Evolutionary conservation across 305 asterid genomes (phyloP).

Genomic region (Rubia balearica): DNA sequence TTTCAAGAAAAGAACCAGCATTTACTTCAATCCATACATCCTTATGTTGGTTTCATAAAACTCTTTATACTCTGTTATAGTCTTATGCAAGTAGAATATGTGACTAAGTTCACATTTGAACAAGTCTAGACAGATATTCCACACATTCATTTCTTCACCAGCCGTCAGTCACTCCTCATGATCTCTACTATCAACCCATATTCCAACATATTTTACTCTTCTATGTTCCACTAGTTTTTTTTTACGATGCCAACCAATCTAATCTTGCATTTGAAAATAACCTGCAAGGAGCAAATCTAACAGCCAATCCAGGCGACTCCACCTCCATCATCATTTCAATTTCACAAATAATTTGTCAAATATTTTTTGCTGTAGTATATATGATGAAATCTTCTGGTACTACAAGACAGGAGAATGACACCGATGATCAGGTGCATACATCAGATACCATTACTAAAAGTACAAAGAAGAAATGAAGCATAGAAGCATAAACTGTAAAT

Average conservation of each 20-base stretch:
- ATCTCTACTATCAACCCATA: background rate
- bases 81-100: background rate
- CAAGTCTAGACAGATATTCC: background rate
- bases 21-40: background rate
- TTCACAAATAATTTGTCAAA: too few relatives aligned
- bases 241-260: background rate
- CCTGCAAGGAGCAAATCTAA: background rate
- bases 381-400: background rate
- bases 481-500: background rate
- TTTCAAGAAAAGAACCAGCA: background rate
- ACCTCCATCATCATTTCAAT: background rate
- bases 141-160: background rate
- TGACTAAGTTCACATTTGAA: background rate
- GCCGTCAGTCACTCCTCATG: background rate
- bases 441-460: background rate
- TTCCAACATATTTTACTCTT: background rate
- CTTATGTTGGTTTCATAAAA: background rate
- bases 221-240: background rate
- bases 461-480: background rate
- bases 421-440: background rate
- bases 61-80: background rate
- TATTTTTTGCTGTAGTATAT: background rate
- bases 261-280: background rate
- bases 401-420: background rate
- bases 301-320: background rate